Conservation (phyloP, 2,329 filamentous ascomycete genomes). For the Pestalotiopsis sp. region DNA sequence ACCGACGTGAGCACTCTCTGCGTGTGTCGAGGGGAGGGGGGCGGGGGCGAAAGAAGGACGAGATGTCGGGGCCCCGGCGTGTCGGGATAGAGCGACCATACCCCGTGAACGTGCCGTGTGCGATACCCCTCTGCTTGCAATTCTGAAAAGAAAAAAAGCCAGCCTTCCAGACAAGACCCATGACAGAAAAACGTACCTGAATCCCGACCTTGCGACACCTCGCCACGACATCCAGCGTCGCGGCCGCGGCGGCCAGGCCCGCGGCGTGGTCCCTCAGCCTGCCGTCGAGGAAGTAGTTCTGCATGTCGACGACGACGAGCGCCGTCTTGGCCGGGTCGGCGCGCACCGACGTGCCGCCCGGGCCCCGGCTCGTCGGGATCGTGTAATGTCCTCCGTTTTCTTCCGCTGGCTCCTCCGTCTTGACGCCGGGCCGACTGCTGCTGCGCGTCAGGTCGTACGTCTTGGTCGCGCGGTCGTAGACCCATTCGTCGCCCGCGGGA, state of each 20-base stretch:
- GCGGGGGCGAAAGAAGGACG: not conserved
- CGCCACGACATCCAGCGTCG: slow-evolving; percentile 38
- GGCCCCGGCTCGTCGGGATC: slow-evolving; percentile 27
- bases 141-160: too few species aligned
- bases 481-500: slow-evolving; percentile 30
- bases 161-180: too few species aligned
- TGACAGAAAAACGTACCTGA: slow-evolving; percentile 28
- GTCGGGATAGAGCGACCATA: too few species aligned
- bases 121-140: too few species aligned
- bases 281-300: slow-evolving; percentile 51
- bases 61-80: not conserved
- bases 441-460: slow-evolving; percentile 28
- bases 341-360: slow-evolving; percentile 30
- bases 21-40: not conserved
- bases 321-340: slow-evolving; percentile 42
- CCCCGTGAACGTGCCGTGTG: too few species aligned
- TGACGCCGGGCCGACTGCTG: too few species aligned
- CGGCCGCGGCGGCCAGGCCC: slow-evolving; percentile 42
- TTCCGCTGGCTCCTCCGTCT: not conserved
- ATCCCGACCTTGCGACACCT: slow-evolving; percentile 50
- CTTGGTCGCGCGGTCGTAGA: slow-evolving; percentile 24
- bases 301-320: slow-evolving; percentile 52
- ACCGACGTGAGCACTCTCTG: slow-evolving; percentile 8
- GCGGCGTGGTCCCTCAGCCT: slow-evolving; percentile 39
- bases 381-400: slow-evolving; percentile 16